phyloP scores from a whole-genome alignment of 257 asterid genomes.

The Petrea volubilis region DNA sequence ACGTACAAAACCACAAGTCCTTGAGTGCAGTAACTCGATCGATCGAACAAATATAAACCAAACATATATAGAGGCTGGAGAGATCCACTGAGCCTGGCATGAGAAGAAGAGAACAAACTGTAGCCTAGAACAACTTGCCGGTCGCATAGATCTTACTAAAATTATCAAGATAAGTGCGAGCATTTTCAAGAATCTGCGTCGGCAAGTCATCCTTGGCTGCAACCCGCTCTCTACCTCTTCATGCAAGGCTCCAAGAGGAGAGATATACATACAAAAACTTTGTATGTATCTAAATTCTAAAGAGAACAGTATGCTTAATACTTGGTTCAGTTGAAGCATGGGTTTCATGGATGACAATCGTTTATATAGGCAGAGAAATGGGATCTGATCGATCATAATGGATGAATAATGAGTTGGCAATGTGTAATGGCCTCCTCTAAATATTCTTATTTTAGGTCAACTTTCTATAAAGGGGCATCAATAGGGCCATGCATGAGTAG shows the following conservation, averaged over 20 bases:
- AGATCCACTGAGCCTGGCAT: conserved; percentile 29
- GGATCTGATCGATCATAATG: conserved; percentile 2
- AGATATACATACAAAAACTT: background rate
- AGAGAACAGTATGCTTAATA: background rate
- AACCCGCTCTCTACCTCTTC: conserved; percentile 36
- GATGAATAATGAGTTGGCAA: background rate
- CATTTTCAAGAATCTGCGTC: background rate
- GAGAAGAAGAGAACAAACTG: conserved; percentile 38
- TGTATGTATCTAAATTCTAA: no score
- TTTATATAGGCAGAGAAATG: conserved; percentile 30
- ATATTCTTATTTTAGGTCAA: conserved; percentile 28
- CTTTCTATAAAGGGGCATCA: conserved; percentile 23
- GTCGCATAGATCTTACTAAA: background rate
- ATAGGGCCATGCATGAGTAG: background rate
- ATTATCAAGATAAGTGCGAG: background rate
- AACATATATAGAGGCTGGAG: background rate
- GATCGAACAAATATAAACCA: no score
- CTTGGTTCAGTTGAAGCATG: background rate
- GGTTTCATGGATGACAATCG: background rate
- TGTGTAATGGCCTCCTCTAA: conserved; percentile 13
- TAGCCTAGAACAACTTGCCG: conserved; percentile 55
- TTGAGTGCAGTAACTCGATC: no score
- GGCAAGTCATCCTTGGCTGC: conserved; percentile 78
- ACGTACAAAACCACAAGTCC: no score
- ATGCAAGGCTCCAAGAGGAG: conserved; percentile 34